These are phyloP conservation scores for Fusarium proliferatum DNA, from an alignment of 2,329 filamentous ascomycete genomes.

Conservation along the genomic window DNA sequence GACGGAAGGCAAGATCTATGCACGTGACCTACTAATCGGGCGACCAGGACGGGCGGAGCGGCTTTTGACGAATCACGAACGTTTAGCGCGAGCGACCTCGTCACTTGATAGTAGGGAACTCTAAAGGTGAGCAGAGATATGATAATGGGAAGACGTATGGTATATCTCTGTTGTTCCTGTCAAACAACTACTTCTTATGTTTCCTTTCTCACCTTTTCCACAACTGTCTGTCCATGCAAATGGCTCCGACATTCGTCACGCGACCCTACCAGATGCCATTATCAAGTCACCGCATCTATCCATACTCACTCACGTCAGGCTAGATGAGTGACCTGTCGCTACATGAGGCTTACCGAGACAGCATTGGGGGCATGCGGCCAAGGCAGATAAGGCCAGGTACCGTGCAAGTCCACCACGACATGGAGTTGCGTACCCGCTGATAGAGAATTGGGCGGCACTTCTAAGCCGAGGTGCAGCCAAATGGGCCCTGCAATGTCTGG, in stretches of 20 bases:
- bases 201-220: background rate
- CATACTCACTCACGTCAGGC: background rate
- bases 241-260: conserved; percentile 27
- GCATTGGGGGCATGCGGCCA: conserved; percentile 4
- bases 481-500: conserved; percentile 19
- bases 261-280: conserved; percentile 21
- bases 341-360: conserved; percentile 26
- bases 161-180: background rate
- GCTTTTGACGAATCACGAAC: conserved; percentile 17
- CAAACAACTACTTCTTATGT: background rate
- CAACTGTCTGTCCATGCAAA: background rate
- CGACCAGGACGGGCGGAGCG: conserved; percentile 12
- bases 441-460: conserved; percentile 29
- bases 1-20: conserved; percentile 38
- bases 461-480: conserved; percentile 27
- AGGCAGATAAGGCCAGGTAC: conserved; percentile 20
- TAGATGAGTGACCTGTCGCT: conserved; percentile 3
- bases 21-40: conserved; percentile 45
- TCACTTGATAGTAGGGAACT: conserved; percentile 28
- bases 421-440: conserved; percentile 20
- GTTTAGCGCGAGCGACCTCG: conserved; percentile 37
- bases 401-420: conserved; percentile 14
- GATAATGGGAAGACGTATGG: background rate
- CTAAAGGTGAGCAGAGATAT: background rate
- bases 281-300: conserved; percentile 11